phyloP scores from a whole-genome alignment of 2,329 filamentous ascomycete genomes.

The Dothiorella sarmentorum region DNA sequence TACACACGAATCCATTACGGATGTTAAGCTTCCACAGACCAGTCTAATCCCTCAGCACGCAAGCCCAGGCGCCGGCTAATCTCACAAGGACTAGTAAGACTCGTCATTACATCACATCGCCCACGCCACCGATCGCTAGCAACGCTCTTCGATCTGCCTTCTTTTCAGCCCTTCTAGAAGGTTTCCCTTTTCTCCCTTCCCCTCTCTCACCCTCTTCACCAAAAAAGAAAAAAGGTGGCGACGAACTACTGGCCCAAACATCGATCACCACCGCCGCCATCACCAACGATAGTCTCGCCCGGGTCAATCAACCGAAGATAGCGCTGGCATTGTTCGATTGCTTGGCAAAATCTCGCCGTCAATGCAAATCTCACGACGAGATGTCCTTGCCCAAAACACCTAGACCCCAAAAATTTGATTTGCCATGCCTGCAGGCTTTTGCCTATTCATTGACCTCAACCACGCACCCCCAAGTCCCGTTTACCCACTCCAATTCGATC shows the following conservation, averaged over 20 bases:
- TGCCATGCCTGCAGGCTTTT: too few relatives aligned
- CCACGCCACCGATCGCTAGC: background rate
- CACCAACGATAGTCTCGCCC: background rate
- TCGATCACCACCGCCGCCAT: too few relatives aligned
- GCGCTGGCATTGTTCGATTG: too few relatives aligned
- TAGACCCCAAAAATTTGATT: too few relatives aligned
- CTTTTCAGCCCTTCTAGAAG: background rate
- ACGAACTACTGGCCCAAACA: background rate
- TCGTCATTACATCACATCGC: background rate
- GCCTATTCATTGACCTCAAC: too few relatives aligned
- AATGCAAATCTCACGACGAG: too few relatives aligned
- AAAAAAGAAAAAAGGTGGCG: background rate
- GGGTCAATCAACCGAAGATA: background rate
- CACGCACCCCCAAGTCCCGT: too few relatives aligned
- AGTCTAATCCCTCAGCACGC: background rate
- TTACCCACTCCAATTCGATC: too few relatives aligned
- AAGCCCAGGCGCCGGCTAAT: too few relatives aligned
- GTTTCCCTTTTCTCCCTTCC: background rate
- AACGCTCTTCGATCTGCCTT: background rate
- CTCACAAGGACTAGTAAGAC: too few relatives aligned
- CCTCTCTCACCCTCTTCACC: background rate
- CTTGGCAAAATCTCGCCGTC: too few relatives aligned
- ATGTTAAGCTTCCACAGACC: conserved; percentile 4
- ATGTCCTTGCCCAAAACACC: too few relatives aligned
- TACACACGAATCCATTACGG: background rate